Base-by-base conservation (phyloP, 495 filamentous ascomycete species). In the Barbatosphaeria neglecta region DNA sequence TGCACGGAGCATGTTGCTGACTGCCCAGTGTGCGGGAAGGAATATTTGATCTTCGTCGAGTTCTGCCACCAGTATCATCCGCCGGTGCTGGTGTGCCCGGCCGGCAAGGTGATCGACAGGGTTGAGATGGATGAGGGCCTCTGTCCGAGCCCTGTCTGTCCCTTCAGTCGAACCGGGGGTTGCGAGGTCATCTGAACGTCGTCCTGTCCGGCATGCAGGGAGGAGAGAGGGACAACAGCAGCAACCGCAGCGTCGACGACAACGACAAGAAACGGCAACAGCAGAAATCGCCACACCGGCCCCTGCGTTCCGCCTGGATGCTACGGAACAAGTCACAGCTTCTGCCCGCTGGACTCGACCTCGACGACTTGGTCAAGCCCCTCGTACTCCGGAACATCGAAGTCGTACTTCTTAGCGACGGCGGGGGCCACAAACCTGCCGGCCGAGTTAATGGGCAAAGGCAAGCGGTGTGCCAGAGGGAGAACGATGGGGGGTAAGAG, bases 361-460 rank as follows among this genome's bases (percentile, higher is more conserved):
- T 98, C 90, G 45, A 89, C 74, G 50, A 96, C 68, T 65, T 98
- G 92, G 64, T 97, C 90, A 50, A 93, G 64, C 0, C 92, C 92
- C 47, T 81, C 75, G 68, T 97, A 98, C 52, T 75, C 64, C 33
- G 92, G 90, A 37, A 90, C 53, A 55, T 87, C 82, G 41, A 98
- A 64, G 46, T 79, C 83, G 70, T 94, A 98, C 66, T 90, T 98
- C 52, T 86, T 76, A 22, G 85, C 78, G 52, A 96, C 80, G n/a
- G 69, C 66, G 35, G 77, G 78, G 2, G 82, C 77, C 58, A 98
- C 73, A 57, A 98, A 98, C 51, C 88, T 82, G 43, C 43, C 9
- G 20, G 35, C 41, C 46, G 17, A 10, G 18, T 48, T 65, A 41
- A 15, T 48, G 66, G 54, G 41, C 33, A 31, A 11, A n/a, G 16